Conservation (phyloP, 768 basidiomycete genomes). For the Mycena vulgaris region DNA sequence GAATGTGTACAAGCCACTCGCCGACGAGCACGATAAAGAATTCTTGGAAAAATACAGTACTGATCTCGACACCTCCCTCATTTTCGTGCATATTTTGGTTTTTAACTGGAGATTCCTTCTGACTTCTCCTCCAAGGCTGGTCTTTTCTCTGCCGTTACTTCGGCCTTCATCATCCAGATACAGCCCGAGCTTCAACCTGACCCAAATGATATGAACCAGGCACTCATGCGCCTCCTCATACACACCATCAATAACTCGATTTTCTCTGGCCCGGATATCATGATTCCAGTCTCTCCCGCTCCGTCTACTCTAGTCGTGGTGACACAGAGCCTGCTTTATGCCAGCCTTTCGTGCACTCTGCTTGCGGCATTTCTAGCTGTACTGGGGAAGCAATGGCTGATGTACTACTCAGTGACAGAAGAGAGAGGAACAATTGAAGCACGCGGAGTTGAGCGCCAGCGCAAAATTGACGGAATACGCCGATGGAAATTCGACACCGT, state of each 20-base stretch:
- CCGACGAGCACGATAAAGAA: not conserved
- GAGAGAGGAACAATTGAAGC: not conserved
- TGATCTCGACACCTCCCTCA: not conserved
- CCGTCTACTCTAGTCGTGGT: not conserved
- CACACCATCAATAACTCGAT: not conserved
- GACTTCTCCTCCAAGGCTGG: not conserved
- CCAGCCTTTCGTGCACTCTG: not conserved
- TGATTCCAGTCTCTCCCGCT: not conserved
- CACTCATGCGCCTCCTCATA: not conserved
- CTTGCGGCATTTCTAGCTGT: no score
- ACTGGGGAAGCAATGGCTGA: not conserved
- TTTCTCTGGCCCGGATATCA: not conserved
- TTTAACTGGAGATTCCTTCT: no score
- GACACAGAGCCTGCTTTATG: not conserved
- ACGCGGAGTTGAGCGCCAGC: not conserved
- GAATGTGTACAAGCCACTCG: not conserved
- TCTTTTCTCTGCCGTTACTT: not conserved
- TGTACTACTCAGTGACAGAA: not conserved
- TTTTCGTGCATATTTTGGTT: not conserved
- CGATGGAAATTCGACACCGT: no score
- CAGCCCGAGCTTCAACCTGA: not conserved
- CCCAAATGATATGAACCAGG: not conserved
- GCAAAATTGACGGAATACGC: no score
- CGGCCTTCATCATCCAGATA: no score
- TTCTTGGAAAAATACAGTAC: not conserved